Evolutionary conservation across 345 rosid genomes (phyloP).

Genomic region (Melastoma malabathricum): DNA sequence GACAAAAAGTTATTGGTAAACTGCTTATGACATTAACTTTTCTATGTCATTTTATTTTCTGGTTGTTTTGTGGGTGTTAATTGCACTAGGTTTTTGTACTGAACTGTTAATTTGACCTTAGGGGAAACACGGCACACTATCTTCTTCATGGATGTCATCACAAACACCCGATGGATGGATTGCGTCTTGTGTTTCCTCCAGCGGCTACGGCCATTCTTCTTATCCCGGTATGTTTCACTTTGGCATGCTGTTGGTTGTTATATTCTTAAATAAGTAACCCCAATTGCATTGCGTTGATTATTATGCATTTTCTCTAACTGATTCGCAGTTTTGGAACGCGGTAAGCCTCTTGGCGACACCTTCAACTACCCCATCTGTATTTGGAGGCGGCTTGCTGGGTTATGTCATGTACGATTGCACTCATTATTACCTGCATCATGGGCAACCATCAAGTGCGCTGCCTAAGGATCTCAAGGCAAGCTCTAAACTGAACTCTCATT

Average conservation of each 20-base stretch:
- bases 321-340: slow-evolving; percentile 79
- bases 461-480: slow-evolving; percentile 71
- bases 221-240: slow-evolving; percentile 33
- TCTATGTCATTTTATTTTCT: background rate
- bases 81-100: background rate
- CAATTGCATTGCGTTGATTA: too few relatives aligned
- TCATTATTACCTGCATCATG: slow-evolving; percentile 92
- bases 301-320: too few relatives aligned
- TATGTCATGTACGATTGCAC: slow-evolving; percentile 83
- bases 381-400: slow-evolving; percentile 82
- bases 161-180: slow-evolving; percentile 93
- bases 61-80: background rate
- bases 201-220: slow-evolving; percentile 58
- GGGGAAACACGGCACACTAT: slow-evolving; percentile 81
- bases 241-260: too few relatives aligned
- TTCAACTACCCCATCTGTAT: slow-evolving; percentile 61
- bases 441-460: slow-evolving; percentile 49
- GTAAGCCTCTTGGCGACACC: slow-evolving; percentile 45
- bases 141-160: slow-evolving; percentile 94
- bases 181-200: slow-evolving; percentile 88
- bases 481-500: too few relatives aligned
- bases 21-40: too few relatives aligned
- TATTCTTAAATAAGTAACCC: too few relatives aligned
- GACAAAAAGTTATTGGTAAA: slow-evolving; percentile 85
- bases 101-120: slow-evolving; percentile 10